phyloP scores from a whole-genome alignment of 2,329 filamentous ascomycete genomes.

The Erysiphe pulchra region DNA sequence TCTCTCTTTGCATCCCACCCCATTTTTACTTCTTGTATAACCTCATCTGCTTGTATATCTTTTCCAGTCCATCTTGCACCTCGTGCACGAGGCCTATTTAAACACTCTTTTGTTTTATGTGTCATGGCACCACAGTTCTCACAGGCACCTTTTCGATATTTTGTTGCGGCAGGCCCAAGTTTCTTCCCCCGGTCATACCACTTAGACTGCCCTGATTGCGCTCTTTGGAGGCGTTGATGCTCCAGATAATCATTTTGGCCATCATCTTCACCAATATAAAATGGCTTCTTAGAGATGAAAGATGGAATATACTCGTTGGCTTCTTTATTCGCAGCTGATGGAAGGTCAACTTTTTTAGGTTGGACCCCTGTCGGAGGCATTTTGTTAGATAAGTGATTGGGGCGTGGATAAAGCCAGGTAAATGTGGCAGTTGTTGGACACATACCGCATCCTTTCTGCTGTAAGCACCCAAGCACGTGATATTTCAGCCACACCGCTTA shows the following conservation, averaged over 20 bases:
- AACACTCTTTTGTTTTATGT: slow-evolving; percentile 83
- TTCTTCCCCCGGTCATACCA: slow-evolving; percentile 88
- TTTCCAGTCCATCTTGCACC: slow-evolving; percentile 81
- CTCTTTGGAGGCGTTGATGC: slow-evolving; percentile 63
- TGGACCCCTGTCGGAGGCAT: slow-evolving; percentile 17
- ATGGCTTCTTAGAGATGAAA: slow-evolving; percentile 94
- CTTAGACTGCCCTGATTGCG: slow-evolving; percentile 40
- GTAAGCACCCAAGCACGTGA: too few species aligned
- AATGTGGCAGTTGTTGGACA: too few species aligned
- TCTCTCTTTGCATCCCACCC: slow-evolving; percentile 96
- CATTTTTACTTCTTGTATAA: slow-evolving; percentile 59
- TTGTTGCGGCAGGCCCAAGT: slow-evolving; percentile 67
- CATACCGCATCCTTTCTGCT: too few species aligned
- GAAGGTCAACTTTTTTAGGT: slow-evolving; percentile 12
- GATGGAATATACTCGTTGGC: slow-evolving; percentile 96
- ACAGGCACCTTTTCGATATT: slow-evolving; percentile 92
- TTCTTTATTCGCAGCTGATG: slow-evolving; percentile 38
- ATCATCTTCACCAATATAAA: slow-evolving; percentile 66
- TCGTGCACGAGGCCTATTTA: slow-evolving; percentile 65
- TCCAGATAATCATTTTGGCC: slow-evolving; percentile 73
- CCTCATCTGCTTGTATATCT: slow-evolving; percentile 82
- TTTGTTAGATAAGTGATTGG: slow-evolving; percentile 1
- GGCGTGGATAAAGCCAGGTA: not conserved
- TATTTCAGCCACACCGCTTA: too few species aligned
- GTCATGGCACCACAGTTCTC: slow-evolving; percentile 97